phyloP scores from a whole-genome alignment of 768 basidiomycete genomes.

The Lactarius sanguifluus region DNA sequence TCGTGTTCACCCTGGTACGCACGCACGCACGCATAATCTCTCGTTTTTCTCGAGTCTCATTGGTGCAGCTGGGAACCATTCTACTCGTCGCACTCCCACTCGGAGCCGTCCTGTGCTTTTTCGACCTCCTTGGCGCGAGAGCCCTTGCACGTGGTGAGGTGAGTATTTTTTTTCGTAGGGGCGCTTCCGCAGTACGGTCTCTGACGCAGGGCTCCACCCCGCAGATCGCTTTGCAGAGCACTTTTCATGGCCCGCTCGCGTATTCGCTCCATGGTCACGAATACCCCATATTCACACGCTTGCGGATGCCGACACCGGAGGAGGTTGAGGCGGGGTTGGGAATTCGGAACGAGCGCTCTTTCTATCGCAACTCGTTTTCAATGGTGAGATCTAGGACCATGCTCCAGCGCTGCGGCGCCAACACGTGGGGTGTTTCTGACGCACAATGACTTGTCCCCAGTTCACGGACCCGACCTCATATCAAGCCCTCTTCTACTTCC shows the following conservation, averaged over 20 bases:
- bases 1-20: conserved; percentile 76
- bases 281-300: conserved; percentile 71
- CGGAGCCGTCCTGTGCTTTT: conserved; percentile 74
- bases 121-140: conserved; percentile 73
- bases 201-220: background rate
- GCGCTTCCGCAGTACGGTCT: background rate
- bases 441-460: conserved; percentile 39
- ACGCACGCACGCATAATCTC: conserved; percentile 40
- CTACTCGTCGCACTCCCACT: conserved; percentile 77
- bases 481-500: conserved; percentile 84
- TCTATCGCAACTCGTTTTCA: conserved; percentile 78
- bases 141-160: conserved; percentile 72
- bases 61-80: conserved; percentile 67
- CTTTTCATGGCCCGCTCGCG: conserved; percentile 66
- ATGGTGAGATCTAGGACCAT: conserved; percentile 53
- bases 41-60: conserved; percentile 19
- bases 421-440: conserved; percentile 19
- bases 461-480: conserved; percentile 82
- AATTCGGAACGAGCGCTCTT: conserved; percentile 55
- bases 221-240: conserved; percentile 64
- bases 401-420: conserved; percentile 12
- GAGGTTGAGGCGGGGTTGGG: conserved; percentile 50
- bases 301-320: conserved; percentile 47
- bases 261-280: conserved; percentile 66
- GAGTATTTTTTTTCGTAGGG: conserved; percentile 22